Evolutionary conservation across 768 basidiomycete genomes (phyloP), one percentile per base, ranked within the genome.

Genomic region (Lentinula sp.): DNA sequence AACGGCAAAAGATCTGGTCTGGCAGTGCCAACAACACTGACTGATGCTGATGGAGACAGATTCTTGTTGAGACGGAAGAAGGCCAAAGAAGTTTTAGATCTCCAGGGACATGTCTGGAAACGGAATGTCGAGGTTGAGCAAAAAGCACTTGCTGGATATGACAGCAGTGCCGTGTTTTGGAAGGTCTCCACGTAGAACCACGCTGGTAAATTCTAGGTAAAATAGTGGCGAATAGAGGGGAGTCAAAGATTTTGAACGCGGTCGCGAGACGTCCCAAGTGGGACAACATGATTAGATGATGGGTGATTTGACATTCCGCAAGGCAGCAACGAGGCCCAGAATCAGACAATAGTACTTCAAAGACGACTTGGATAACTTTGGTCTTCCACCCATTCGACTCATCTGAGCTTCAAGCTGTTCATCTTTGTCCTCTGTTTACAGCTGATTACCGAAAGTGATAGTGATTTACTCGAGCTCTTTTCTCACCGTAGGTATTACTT

Each of bases 101-200:
- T 88, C 57, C 72, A 76, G 51, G 88, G 88, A 8, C 79, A 77
- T 51, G 70, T 82, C 4, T 90, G 86, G 83, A 83, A 81, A 68
- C 77, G 74, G 60, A 78, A 79, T 46, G 81, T 85, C 15, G 71
- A 78, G 45, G 86, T 93, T 28, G 84, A 89, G 70, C 90, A 92
- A 68, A 72, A 74, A 51, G 83, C 81, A 15, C 78, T 82, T 8
- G 81, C 82, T 28, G 89, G 90, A n/a, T 81, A 79, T 66, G 80
- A 81, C 28, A 85, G 75, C 66, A 88, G 84, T 63, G 73, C 82
- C 52, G 78, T 91, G 0, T 92, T 91, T 67, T 91, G 91, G 90
- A 84, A 78, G 74, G 79, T 85, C 52, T 67, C 61, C 39, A 43
- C 41, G 37, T 42, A 56, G 23, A 62, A 32, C 43, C 66, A 45